Conservation (phyloP, 2,329 filamentous ascomycete species). For the Cylindrodendrum hubeiense region DNA sequence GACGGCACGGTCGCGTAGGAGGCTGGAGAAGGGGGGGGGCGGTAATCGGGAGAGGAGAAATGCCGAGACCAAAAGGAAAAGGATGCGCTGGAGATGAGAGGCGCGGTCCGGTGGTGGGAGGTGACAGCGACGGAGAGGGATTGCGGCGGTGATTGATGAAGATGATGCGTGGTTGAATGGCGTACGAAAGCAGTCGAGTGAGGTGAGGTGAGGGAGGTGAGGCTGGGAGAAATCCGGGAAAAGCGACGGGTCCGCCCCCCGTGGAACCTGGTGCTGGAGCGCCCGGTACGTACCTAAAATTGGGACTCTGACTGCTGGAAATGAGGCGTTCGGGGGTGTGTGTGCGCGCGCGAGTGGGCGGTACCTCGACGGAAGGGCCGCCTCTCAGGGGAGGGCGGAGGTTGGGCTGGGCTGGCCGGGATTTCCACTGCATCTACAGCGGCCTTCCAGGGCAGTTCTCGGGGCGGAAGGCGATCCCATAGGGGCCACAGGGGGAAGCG, state of each 20-base stretch:
- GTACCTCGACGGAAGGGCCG: constrained; percentile 24
- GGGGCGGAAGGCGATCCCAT: neutral
- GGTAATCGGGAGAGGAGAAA: constrained; percentile 21
- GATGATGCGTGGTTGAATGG: constrained; percentile 35
- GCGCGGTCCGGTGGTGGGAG: constrained; percentile 14
- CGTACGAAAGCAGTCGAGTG: constrained; percentile 20
- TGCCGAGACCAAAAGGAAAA: constrained; percentile 1
- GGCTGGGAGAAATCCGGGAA: constrained; percentile 42
- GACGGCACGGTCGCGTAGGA: constrained; percentile 35
- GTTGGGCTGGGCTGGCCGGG: neutral
- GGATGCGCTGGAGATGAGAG: constrained; percentile 15
- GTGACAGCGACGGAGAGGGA: constrained; percentile 5
- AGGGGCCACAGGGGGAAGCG: constrained; percentile 20
- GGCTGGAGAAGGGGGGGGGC: constrained; percentile 20
- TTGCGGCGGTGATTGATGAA: constrained; percentile 32
- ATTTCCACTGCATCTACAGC: neutral
- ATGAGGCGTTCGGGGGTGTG: constrained; percentile 39
- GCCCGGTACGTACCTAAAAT: constrained; percentile 41
- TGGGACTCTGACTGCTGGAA: constrained; percentile 33
- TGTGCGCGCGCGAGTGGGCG: constrained; percentile 11
- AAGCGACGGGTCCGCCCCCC: constrained; percentile 32
- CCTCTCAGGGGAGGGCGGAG: constrained; percentile 11
- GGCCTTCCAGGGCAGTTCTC: constrained; percentile 27
- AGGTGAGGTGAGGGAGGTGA: constrained; percentile 40
- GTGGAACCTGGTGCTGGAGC: constrained; percentile 19